These are phyloP conservation scores for Paramecium octaurelia DNA, from an alignment of 73 alveolate genomes.

Conservation along the genomic window DNA sequence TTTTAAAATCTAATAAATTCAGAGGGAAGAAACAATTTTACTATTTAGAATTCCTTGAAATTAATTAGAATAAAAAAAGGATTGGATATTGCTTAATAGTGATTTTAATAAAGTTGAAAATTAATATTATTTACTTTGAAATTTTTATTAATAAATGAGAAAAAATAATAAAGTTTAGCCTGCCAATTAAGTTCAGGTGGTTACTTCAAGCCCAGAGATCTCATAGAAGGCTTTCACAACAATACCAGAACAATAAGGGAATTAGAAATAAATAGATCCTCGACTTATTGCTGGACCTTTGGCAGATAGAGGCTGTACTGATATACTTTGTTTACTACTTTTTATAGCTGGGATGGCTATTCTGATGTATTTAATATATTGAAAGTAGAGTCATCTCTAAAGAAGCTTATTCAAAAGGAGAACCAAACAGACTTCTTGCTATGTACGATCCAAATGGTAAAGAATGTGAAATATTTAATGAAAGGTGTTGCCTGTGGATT, in stretches of 20 bases:
- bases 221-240: neutral
- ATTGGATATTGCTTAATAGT: neutral
- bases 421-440: slow-evolving; percentile 51
- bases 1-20: too few species aligned
- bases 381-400: neutral
- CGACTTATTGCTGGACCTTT: slow-evolving; percentile 92
- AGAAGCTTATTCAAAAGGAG: slow-evolving; percentile 36
- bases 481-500: slow-evolving; percentile 58
- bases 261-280: slow-evolving; percentile 41
- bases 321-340: slow-evolving; percentile 85
- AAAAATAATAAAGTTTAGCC: slow-evolving; percentile 5
- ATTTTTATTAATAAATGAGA: neutral
- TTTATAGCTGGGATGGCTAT: slow-evolving; percentile 77
- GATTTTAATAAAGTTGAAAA: neutral
- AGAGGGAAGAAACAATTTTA: neutral
- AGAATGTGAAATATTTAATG: neutral
- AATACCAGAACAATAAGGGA: neutral
- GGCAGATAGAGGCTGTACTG: slow-evolving; percentile 88
- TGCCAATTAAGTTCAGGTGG: neutral
- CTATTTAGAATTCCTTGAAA: neutral
- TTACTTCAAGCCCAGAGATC: neutral
- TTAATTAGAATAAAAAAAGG: neutral
- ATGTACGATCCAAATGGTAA: slow-evolving; percentile 57
- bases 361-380: neutral
- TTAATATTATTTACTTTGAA: neutral